A percentile compares a stretch with the other conserved stretches of the same genome.
Evolutionary conservation across 257 asterid species (phyloP).

Genomic region (Przewalskia tangutica): DNA sequence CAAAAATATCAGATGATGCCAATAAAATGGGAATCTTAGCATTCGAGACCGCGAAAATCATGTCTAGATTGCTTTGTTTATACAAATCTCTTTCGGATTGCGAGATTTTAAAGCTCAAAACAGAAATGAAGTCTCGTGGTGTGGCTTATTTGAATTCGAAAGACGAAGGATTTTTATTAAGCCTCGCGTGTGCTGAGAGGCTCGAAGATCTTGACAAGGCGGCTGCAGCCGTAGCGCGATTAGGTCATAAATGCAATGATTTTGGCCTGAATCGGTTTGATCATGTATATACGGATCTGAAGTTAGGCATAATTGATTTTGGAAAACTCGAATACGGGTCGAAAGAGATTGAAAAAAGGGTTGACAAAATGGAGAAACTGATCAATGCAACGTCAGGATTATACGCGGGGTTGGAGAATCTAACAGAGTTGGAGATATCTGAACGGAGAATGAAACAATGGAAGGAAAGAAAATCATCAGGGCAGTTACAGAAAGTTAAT

Average conservation of each 20-base stretch:
- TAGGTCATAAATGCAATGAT: constrained; percentile 53
- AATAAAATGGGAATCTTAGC: constrained; percentile 46
- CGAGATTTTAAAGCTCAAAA: constrained; percentile 29
- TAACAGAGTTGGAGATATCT: constrained; percentile 47
- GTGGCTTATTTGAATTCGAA: constrained; percentile 49
- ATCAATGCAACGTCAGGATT: constrained; percentile 35
- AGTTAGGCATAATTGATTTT: constrained; percentile 30
- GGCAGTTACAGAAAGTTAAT: constrained; percentile 22
- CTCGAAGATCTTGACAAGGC: constrained; percentile 72
- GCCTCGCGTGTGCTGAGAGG: constrained; percentile 67
- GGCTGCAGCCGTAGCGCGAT: constrained; percentile 40
- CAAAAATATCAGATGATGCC: not conserved
- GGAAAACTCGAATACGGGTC: constrained; percentile 46
- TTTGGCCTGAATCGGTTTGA: constrained; percentile 46
- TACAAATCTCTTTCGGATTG: constrained; percentile 50
- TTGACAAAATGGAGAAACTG: constrained; percentile 49
- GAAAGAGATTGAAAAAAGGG: constrained; percentile 25
- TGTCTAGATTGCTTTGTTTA: constrained; percentile 52
- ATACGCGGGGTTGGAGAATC: constrained; percentile 37
- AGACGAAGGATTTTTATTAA: constrained; percentile 37
- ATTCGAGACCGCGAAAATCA: constrained; percentile 64
- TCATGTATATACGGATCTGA: constrained; percentile 41
- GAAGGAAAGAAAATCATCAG: constrained; percentile 18
- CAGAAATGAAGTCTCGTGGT: constrained; percentile 41
- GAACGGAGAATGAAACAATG: constrained; percentile 36